Evolutionary conservation across 1,139 yeast species (phyloP).

Genomic region (Sugiyamaella neomexicana): DNA sequence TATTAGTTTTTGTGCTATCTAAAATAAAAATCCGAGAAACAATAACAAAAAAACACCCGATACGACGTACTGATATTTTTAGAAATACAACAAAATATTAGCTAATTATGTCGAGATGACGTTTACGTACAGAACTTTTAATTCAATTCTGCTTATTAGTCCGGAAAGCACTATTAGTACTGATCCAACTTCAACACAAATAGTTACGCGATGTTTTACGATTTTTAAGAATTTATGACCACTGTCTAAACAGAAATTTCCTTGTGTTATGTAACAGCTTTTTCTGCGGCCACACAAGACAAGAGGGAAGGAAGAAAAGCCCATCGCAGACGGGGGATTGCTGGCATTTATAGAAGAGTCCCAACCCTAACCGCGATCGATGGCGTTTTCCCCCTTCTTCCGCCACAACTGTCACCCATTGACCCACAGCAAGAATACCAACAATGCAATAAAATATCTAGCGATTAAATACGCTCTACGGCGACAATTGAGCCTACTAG

Average conservation of each 20-base stretch:
- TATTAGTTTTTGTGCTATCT: neutral
- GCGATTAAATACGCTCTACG: no score
- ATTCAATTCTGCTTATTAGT: neutral
- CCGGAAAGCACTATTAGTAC: no score
- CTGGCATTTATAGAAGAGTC: neutral
- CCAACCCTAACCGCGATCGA: neutral
- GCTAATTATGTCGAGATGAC: neutral
- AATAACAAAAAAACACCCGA: neutral
- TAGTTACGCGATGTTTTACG: neutral
- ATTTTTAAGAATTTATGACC: neutral
- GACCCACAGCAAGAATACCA: no score
- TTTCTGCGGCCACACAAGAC: neutral
- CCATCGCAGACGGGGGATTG: neutral
- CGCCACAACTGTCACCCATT: neutral
- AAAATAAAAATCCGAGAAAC: slow-evolving; percentile 6
- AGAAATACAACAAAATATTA: slow-evolving; percentile 6
- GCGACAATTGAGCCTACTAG: no score
- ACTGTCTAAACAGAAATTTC: neutral
- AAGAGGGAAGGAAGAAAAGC: neutral
- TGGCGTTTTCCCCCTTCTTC: neutral
- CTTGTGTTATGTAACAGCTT: neutral
- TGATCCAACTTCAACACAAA: neutral
- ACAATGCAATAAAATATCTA: no score
- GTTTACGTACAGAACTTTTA: neutral
- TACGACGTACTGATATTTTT: slow-evolving; percentile 7